Conservation (phyloP, 192 early-diverging fungal species). For the Spinellus fusiger region DNA sequence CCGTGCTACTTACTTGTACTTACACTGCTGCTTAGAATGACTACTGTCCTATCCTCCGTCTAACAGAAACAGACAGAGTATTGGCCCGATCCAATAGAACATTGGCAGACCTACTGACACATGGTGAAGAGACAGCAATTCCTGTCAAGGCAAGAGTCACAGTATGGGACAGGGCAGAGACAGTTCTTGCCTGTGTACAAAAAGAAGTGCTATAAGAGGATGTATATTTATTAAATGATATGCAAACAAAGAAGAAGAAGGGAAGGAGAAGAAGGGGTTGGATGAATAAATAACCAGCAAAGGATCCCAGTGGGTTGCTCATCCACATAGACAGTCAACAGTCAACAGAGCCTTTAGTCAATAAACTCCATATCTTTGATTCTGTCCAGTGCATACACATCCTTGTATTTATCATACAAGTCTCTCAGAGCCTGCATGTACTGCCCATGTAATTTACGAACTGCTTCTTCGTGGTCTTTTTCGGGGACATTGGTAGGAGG, state of each 20-base stretch:
- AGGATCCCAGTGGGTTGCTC: neutral
- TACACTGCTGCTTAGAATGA: constrained; percentile 14
- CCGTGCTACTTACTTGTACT: neutral
- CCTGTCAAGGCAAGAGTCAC: constrained; percentile 10
- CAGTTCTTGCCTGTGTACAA: neutral
- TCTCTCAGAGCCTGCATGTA: constrained; percentile 59
- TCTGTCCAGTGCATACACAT: constrained; percentile 57
- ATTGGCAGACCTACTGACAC: constrained; percentile 1
- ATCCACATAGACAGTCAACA: neutral
- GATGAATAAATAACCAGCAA: neutral
- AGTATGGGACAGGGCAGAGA: constrained; percentile 12
- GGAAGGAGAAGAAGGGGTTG: no score
- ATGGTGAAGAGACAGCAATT: neutral
- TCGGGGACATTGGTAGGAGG: constrained; percentile 54
- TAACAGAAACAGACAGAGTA: constrained; percentile 8
- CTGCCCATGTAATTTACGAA: constrained; percentile 55
- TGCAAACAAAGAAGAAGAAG: neutral
- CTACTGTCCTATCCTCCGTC: constrained; percentile 17
- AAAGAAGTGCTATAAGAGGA: neutral
- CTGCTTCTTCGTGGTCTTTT: constrained; percentile 28
- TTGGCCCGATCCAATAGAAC: constrained; percentile 12
- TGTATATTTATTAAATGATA: neutral
- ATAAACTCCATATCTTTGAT: constrained; percentile 58
- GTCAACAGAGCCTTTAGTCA: constrained; percentile 37
- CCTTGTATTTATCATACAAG: constrained; percentile 69